Base-by-base conservation (phyloP, 1,284 basidiomycete genomes). In the Leccinum solheimii region DNA sequence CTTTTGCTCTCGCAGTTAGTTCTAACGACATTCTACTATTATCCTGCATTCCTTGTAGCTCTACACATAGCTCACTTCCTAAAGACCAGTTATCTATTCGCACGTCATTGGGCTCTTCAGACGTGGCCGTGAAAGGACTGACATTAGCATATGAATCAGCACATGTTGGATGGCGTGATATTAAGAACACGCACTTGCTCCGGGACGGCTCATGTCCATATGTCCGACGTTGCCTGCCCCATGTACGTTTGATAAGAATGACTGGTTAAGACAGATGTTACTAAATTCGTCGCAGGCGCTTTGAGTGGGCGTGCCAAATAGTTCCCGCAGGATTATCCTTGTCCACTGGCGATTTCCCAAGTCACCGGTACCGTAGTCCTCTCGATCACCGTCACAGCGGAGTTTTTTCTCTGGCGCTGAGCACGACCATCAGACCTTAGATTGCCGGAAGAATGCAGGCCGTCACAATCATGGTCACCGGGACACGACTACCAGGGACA, bases 321-420 rank as follows among this genome's bases (percentile, higher is more conserved):
- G 21, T 43, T 57, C 32, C 64, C 52, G 59, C 55, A 53, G 45
- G 62, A 64, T 64, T 36, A 56, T 66, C 53, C 40, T 60, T 26
- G 43, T 19, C 19, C 19, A 11, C 45, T 62, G 74, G 71, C 55
- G 21, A 71, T 54, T 67, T 66, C 10, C 55, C 56, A 58, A 58
- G 62, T 70, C 50, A 58, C 74, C 73, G 73, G 52, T 5, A 57
- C 14, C 21, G 19, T 52, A 48, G 36, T 48, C 16, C 55, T 61
- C 56, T 63, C 55, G 57, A 64, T 61, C 69, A 49, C 62, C 40
- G 36, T 58, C 55, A 43, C 14, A 55, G 58, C 64, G 57, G 60
- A 59, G 59, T 56, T 54, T 50, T 38, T 56, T 45, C 36, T 50
- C 36, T 58, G 51, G 59, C 23, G 45, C 53, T 48, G 32, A 26